Base-by-base conservation (phyloP, 768 basidiomycete genomes). In the Boletus rubescentipes region DNA sequence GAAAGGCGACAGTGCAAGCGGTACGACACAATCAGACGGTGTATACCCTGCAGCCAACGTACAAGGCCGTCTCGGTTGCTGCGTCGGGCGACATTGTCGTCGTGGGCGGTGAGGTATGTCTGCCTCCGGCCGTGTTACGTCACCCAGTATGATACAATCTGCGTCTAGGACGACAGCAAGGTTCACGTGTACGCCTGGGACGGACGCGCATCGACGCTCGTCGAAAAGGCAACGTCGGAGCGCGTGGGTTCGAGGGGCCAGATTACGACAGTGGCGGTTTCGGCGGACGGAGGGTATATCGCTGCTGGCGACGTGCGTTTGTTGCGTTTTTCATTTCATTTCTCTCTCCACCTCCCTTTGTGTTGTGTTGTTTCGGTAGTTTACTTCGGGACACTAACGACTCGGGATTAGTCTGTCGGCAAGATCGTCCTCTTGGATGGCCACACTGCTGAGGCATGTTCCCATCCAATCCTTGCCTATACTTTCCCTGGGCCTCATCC, bases 241-340 rank as follows among this genome's bases (percentile, higher is more conserved):
- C 84, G 83, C 31, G 88, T 89, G 67, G 81, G 80, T 59, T 10
- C 57, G 1, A 53, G 65, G 39, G 89, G 85, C 14, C 73, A 81
- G 8, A 75, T 98, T 18, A 86, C 85, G 38, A 84, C 84, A 1
- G 68, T 98, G 7, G 82, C 89, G 0, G 89, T 97, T 72, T 90
- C 91, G 0, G 82, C 85, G 0, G 85, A 96, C 67, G 90, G 89
- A 0, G 75, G 72, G 20, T 72, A 84, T 35, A 76, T 98, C 11
- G 92, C 89, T 49, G 79, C 86, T 7, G 96, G 95, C 43, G 93
- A 98, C 72, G 93, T 95, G 61, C 71, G 90, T 61, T 30, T 1
- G 12, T 21, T 30, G 48, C 20, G 14, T 1, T 23, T 21, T 46
- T 5, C 14, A 3, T 43, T 46, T 10, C 18, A 4, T 11, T 35